phyloP scores from a whole-genome alignment of 2,329 filamentous ascomycete genomes.

The Trichoderma semiorbis region DNA sequence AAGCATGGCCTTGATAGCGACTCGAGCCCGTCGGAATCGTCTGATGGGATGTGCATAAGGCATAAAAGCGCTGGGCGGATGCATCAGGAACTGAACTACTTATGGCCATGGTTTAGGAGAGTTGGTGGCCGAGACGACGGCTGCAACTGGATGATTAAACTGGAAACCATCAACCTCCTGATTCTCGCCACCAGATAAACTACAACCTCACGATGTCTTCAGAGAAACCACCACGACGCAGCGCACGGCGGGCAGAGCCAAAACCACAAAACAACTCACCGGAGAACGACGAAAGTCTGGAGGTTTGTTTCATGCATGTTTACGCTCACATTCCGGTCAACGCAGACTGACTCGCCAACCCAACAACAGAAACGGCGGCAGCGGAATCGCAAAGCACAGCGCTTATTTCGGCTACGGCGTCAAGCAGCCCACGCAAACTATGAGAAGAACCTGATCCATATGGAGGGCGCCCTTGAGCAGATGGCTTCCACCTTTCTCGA shows the following conservation, averaged over 20 bases:
- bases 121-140: not conserved
- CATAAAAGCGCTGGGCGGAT: not conserved
- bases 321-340: no score
- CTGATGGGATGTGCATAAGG: not conserved
- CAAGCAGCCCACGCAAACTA: constrained; percentile 4
- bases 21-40: not conserved
- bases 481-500: constrained; percentile 2
- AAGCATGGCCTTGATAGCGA: not conserved
- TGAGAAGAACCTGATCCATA: not conserved
- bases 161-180: not conserved
- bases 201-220: not conserved
- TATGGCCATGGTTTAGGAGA: not conserved
- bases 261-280: not conserved
- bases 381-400: constrained; percentile 11
- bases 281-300: not conserved
- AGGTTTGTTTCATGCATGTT: not conserved
- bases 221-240: not conserved
- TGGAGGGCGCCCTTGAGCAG: constrained; percentile 7
- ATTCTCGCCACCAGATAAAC: not conserved
- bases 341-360: not conserved
- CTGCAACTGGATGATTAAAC: not conserved
- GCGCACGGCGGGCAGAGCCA: not conserved
- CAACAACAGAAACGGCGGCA: constrained; percentile 3
- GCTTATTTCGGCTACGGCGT: constrained; percentile 1
- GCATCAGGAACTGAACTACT: not conserved